Evolutionary conservation across 345 rosid species (phyloP).

Genomic region (Odontarrhena argentea): DNA sequence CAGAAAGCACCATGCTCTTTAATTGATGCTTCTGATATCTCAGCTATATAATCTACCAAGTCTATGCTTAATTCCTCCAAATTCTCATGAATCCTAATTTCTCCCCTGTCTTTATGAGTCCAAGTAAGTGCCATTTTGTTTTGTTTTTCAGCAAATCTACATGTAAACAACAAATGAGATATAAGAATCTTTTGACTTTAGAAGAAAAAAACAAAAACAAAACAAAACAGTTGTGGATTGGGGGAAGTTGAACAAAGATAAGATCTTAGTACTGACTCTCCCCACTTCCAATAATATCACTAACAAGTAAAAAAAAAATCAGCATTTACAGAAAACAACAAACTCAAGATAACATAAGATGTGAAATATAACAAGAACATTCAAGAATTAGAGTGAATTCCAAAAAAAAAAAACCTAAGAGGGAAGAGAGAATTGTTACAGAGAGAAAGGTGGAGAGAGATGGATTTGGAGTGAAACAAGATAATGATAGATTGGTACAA

Average conservation of each 20-base stretch:
- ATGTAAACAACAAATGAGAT: constrained; percentile 11
- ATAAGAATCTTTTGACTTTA: background rate
- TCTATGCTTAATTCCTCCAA: constrained; percentile 68
- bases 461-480: constrained; percentile 24
- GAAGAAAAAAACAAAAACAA: constrained; percentile 10
- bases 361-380: background rate
- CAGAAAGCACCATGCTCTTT: constrained; percentile 82
- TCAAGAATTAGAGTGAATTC: constrained; percentile 8
- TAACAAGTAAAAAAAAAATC: background rate
- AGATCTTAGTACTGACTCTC: constrained; percentile 4
- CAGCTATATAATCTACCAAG: constrained; percentile 86
- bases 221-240: background rate
- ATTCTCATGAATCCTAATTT: constrained; percentile 75
- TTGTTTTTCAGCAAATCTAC: constrained; percentile 41
- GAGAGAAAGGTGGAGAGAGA: constrained; percentile 24
- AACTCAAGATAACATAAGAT: background rate
- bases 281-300: constrained; percentile 2
- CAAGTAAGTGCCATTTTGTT: constrained; percentile 63
- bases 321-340: background rate
- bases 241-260: background rate
- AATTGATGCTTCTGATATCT: constrained; percentile 76
- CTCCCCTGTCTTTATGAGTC: constrained; percentile 62
- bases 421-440: constrained; percentile 34
- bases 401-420: constrained; percentile 26
- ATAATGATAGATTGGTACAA: constrained; percentile 33